These are phyloP conservation scores for Berkeleyomyces basicola DNA, from an alignment of 2,329 filamentous ascomycete genomes.

Conservation along the genomic window DNA sequence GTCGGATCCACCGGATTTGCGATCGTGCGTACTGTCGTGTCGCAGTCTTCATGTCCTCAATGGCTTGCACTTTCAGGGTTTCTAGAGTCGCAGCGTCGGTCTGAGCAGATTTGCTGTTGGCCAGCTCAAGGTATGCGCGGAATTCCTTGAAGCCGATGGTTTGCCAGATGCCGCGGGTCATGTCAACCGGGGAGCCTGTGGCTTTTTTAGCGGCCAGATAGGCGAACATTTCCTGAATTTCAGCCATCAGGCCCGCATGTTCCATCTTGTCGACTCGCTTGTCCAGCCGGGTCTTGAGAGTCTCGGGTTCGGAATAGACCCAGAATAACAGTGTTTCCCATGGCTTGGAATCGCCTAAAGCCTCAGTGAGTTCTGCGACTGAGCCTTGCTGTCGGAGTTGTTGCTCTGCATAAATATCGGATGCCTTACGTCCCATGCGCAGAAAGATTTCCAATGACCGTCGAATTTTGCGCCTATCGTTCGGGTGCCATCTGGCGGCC, in stretches of 20 bases:
- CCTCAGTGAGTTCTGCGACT: not conserved
- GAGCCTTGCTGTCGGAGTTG: slow-evolving; percentile 12
- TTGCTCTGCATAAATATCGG: slow-evolving; percentile 76
- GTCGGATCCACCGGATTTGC: slow-evolving; percentile 73
- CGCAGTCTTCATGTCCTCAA: slow-evolving; percentile 64
- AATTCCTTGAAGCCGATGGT: slow-evolving; percentile 95
- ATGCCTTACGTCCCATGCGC: slow-evolving; percentile 63
- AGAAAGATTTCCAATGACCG: slow-evolving; percentile 83
- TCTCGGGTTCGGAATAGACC: slow-evolving; percentile 59
- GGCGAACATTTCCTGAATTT: slow-evolving; percentile 30
- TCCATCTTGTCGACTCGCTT: slow-evolving; percentile 74
- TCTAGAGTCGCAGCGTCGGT: slow-evolving; percentile 26
- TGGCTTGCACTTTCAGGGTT: slow-evolving; percentile 37
- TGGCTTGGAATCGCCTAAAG: slow-evolving; percentile 13
- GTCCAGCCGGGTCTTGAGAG: slow-evolving; percentile 55
- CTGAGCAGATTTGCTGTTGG: slow-evolving; percentile 18
- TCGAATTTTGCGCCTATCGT: slow-evolving; percentile 76
- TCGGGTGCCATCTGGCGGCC: slow-evolving; percentile 86
- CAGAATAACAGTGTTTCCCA: slow-evolving; percentile 62
- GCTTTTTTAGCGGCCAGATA: slow-evolving; percentile 22
- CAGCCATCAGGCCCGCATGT: slow-evolving; percentile 31
- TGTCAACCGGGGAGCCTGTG: slow-evolving; percentile 43
- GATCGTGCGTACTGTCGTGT: slow-evolving; percentile 78
- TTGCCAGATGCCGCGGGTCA: slow-evolving; percentile 78
- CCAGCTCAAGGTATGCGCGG: slow-evolving; percentile 46